These are phyloP conservation scores for Picochlorum costavermella DNA, from an alignment of 139 green algal species.

Conservation along the genomic window DNA sequence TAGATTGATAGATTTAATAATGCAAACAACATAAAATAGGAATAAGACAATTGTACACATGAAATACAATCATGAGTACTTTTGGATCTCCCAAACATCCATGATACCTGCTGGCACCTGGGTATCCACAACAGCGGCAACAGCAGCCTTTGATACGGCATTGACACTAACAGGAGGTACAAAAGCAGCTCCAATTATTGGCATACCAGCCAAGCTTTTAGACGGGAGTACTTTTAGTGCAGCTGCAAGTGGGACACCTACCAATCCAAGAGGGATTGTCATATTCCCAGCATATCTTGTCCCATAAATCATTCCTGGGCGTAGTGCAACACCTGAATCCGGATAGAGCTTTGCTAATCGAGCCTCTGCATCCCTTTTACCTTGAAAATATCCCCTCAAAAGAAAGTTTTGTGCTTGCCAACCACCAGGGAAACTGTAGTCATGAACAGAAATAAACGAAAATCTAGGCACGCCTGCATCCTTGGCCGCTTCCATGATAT, in stretches of 20 bases:
- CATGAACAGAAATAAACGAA: slow-evolving; percentile 75
- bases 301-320: slow-evolving; percentile 77
- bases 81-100: slow-evolving; percentile 58
- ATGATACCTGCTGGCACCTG: slow-evolving; percentile 55
- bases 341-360: slow-evolving; percentile 51
- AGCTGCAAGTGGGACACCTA: slow-evolving; percentile 24
- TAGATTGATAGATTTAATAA: too few species aligned
- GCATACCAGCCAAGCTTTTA: slow-evolving; percentile 44
- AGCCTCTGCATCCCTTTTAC: slow-evolving; percentile 69
- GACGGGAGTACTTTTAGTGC: slow-evolving; percentile 43
- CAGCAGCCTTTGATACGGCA: slow-evolving; percentile 63
- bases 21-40: too few species aligned
- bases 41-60: neutral
- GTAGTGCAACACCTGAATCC: slow-evolving; percentile 50
- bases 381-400: slow-evolving; percentile 62
- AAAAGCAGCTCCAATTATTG: slow-evolving; percentile 56
- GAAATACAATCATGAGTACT: slow-evolving; percentile 20
- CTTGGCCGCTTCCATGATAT: slow-evolving; percentile 56
- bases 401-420: slow-evolving; percentile 38
- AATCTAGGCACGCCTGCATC: slow-evolving; percentile 60
- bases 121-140: slow-evolving; percentile 63
- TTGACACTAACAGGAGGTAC: slow-evolving; percentile 62
- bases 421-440: slow-evolving; percentile 55
- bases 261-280: slow-evolving; percentile 50
- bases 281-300: slow-evolving; percentile 34